Evolutionary conservation across 352 stramenopile species (phyloP).

Genomic region (Pythium myriotylum): DNA sequence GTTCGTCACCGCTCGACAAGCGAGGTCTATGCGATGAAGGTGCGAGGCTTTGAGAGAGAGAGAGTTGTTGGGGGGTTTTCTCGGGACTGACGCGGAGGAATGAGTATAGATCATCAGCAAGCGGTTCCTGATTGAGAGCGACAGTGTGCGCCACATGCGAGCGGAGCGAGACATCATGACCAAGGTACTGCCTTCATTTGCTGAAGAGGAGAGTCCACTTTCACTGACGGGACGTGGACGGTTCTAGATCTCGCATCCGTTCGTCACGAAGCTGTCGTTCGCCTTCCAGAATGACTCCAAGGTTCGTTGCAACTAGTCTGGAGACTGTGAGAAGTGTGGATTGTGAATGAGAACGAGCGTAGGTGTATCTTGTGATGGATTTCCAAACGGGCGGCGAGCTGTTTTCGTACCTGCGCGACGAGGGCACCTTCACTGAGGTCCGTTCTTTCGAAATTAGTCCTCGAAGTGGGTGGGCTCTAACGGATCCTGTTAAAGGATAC

Average conservation of each 20-base stretch:
- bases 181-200: constrained; percentile 40
- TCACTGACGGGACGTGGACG: not conserved
- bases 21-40: constrained; percentile 85
- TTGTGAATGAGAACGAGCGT: not conserved
- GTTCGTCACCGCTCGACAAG: constrained; percentile 60
- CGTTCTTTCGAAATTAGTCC: no score
- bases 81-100: no score
- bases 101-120: constrained; percentile 89
- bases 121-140: constrained; percentile 73
- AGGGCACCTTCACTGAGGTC: constrained; percentile 73
- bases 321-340: not conserved
- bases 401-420: constrained; percentile 69
- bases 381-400: constrained; percentile 83
- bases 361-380: constrained; percentile 64
- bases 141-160: constrained; percentile 81
- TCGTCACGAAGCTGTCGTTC: constrained; percentile 78
- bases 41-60: constrained; percentile 16
- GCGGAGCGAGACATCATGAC: constrained; percentile 87
- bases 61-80: no score
- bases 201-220: not conserved
- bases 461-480: no score
- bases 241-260: constrained; percentile 77
- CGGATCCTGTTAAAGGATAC: constrained; percentile 57
- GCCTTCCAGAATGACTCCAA: constrained; percentile 87
- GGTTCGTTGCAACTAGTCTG: no score